Conservation (phyloP, 768 basidiomycete species). For the Pleurotus ostreatus region DNA sequence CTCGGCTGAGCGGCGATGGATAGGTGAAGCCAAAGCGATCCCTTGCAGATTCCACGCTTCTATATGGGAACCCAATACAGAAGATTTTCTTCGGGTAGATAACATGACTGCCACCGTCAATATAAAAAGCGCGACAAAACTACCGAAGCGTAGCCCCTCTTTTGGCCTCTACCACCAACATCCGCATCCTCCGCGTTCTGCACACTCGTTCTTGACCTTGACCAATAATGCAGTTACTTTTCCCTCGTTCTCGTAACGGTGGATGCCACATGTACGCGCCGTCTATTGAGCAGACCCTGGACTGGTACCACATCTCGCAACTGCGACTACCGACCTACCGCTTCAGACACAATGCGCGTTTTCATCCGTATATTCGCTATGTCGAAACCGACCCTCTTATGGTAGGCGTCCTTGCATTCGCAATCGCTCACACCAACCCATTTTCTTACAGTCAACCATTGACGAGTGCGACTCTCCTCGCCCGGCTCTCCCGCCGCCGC, state of each 20-base stretch:
- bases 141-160: too few species aligned
- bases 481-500: neutral
- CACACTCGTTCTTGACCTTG: too few species aligned
- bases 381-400: neutral
- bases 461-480: neutral
- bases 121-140: too few species aligned
- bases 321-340: slow-evolving; percentile 1
- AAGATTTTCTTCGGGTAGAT: too few species aligned
- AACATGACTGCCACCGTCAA: too few species aligned
- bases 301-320: neutral
- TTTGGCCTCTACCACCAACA: too few species aligned
- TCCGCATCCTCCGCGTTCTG: too few species aligned
- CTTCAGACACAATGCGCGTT: slow-evolving; percentile 1
- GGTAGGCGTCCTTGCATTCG: neutral
- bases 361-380: slow-evolving; percentile 2
- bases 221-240: neutral
- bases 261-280: neutral
- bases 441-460: neutral
- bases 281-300: neutral
- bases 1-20: too few species aligned
- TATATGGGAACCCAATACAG: too few species aligned
- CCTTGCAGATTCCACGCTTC: too few species aligned
- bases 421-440: neutral
- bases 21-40: too few species aligned
- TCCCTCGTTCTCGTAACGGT: neutral